A percentile compares a stretch with the other conserved stretches of the same genome.
phyloP scores from a whole-genome alignment of 2,329 filamentous ascomycete species.

The Colletotrichum sp. region DNA sequence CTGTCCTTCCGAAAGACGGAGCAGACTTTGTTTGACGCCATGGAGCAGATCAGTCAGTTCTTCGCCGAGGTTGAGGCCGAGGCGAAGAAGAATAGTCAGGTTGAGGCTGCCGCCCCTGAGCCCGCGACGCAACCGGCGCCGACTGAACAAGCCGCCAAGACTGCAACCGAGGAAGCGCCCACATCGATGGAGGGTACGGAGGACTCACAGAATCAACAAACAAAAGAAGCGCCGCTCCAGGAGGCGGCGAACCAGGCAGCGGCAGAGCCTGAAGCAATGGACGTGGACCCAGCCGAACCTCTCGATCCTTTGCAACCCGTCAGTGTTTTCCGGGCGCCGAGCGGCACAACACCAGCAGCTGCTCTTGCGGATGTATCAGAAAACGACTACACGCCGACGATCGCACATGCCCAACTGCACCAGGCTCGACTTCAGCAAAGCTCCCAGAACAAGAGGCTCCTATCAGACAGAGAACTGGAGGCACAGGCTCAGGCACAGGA shows the following conservation, averaged over 20 bases:
- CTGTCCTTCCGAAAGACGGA: slow-evolving; percentile 79
- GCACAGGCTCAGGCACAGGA: slow-evolving; percentile 70
- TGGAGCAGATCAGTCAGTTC: slow-evolving; percentile 78
- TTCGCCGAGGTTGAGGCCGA: slow-evolving; percentile 61
- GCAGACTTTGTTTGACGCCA: slow-evolving; percentile 82
- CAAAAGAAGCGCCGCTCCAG: background rate
- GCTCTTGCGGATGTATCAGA: slow-evolving; percentile 72
- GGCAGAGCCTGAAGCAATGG: slow-evolving; percentile 29
- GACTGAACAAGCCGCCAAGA: slow-evolving; percentile 9
- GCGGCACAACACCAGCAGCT: slow-evolving; percentile 75
- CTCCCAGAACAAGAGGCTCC: slow-evolving; percentile 76
- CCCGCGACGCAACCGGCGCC: slow-evolving; percentile 18
- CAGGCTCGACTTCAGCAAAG: slow-evolving; percentile 69
- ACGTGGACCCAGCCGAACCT: slow-evolving; percentile 25
- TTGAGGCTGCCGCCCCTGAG: slow-evolving; percentile 1
- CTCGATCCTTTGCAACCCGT: slow-evolving; percentile 56
- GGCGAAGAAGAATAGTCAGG: slow-evolving; percentile 21
- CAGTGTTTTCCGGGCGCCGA: slow-evolving; percentile 79
- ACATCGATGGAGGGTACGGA: background rate
- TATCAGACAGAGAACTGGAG: slow-evolving; percentile 82
- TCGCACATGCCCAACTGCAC: slow-evolving; percentile 77
- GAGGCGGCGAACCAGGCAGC: background rate
- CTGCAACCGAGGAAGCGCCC: background rate
- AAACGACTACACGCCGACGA: slow-evolving; percentile 76
- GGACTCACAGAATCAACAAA: background rate